These are phyloP conservation scores for Areca catechu DNA, from an alignment of 176 grass and related monocot species.

Conservation along the genomic window DNA sequence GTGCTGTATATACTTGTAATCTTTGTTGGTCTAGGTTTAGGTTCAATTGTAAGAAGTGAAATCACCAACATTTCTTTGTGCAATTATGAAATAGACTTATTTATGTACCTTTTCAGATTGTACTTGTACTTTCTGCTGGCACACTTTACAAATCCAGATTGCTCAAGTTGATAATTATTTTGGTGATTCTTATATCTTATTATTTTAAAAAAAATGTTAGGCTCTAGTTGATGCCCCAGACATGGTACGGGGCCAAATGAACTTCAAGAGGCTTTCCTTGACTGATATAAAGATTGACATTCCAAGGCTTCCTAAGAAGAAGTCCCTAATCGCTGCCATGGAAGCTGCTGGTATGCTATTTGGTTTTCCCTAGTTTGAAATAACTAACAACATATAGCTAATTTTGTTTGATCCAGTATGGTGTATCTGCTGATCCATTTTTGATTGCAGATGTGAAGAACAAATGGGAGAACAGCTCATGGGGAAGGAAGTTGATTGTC, in stretches of 20 bases:
- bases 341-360: slow-evolving; percentile 31
- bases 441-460: slow-evolving; percentile 58
- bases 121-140: too few species aligned
- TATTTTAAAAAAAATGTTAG: slow-evolving; percentile 13
- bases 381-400: too few species aligned
- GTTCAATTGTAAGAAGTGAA: too few species aligned
- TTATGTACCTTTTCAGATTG: too few species aligned
- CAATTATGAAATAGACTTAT: too few species aligned
- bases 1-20: too few species aligned
- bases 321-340: slow-evolving; percentile 40
- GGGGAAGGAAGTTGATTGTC: slow-evolving; percentile 94
- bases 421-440: neutral
- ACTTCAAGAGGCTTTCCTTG: slow-evolving; percentile 60
- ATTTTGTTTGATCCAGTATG: too few species aligned
- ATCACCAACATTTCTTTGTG: too few species aligned
- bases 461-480: slow-evolving; percentile 94
- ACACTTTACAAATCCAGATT: too few species aligned
- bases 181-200: neutral
- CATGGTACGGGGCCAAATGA: slow-evolving; percentile 86
- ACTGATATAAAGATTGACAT: slow-evolving; percentile 52
- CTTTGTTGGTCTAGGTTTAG: too few species aligned
- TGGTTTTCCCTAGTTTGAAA: neutral
- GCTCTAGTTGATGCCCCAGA: slow-evolving; percentile 91
- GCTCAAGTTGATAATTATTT: neutral
- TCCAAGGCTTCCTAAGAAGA: slow-evolving; percentile 40